phyloP scores from a whole-genome alignment of 108 stramenopile genomes.

The Nitzschia sp. region DNA sequence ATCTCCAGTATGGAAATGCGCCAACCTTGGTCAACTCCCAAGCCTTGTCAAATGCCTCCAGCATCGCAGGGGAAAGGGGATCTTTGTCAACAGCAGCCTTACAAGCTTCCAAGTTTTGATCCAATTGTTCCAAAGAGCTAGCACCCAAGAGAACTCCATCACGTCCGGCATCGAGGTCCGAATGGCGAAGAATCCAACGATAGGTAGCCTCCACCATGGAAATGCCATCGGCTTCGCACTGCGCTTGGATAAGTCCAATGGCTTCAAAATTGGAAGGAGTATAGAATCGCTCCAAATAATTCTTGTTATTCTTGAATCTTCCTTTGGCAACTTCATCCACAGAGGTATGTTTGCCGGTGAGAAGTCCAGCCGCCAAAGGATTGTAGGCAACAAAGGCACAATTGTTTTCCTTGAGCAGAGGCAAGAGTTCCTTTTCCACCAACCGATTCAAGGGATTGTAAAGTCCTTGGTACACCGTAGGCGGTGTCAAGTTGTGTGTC shows the following conservation, averaged over 20 bases:
- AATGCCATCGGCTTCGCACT: constrained; percentile 57
- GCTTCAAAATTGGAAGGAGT: constrained; percentile 78
- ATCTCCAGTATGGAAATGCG: constrained; percentile 86
- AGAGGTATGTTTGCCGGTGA: constrained; percentile 75
- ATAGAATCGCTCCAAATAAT: constrained; percentile 86
- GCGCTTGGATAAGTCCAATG: constrained; percentile 56
- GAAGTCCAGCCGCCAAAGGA: constrained; percentile 86
- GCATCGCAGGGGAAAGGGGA: constrained; percentile 25
- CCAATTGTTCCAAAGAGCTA: constrained; percentile 69
- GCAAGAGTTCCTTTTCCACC: constrained; percentile 85
- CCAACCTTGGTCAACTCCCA: constrained; percentile 67
- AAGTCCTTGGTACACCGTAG: constrained; percentile 91
- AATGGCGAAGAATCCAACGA: constrained; percentile 88
- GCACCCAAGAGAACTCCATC: constrained; percentile 88
- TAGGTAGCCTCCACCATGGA: constrained; percentile 85
- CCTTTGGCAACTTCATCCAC: constrained; percentile 49
- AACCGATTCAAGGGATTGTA: constrained; percentile 93
- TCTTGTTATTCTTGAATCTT: constrained; percentile 82
- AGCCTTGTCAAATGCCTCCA: constrained; percentile 69
- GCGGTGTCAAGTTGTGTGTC: constrained; percentile 68
- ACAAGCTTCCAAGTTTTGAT: constrained; percentile 71
- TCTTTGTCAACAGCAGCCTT: constrained; percentile 30
- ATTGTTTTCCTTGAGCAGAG: constrained; percentile 62
- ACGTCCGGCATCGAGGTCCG: constrained; percentile 42
- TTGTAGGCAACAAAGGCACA: constrained; percentile 94